Percentiles rank a stretch among this genome's conserved stretches.
Conservation (phyloP, 495 filamentous ascomycete genomes). For the Aspergillus sparsus region DNA sequence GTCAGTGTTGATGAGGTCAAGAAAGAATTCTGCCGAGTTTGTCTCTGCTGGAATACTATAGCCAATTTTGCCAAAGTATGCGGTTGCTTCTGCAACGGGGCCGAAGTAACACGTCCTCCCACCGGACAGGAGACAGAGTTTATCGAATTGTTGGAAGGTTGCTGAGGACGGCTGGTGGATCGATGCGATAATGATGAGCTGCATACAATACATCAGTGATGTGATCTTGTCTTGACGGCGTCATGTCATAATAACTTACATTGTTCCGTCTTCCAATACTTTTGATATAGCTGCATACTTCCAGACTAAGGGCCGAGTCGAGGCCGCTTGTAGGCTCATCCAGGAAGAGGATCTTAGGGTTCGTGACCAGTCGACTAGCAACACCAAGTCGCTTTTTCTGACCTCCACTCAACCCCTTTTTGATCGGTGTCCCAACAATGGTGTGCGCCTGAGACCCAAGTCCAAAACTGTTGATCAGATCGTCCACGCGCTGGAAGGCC, state of each 20-base stretch:
- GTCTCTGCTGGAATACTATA: conserved; percentile 62
- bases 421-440: conserved; percentile 74
- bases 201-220: conserved; percentile 3
- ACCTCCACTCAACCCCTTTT: conserved; percentile 77
- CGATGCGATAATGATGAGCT: conserved; percentile 71
- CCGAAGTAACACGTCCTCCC: conserved; percentile 73
- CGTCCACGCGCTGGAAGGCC: background rate
- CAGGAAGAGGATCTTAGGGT: conserved; percentile 74
- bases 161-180: conserved; percentile 81
- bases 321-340: conserved; percentile 83
- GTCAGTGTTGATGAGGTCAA: conserved; percentile 75
- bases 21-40: conserved; percentile 77
- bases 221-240: background rate
- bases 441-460: conserved; percentile 63
- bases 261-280: conserved; percentile 65
- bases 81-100: conserved; percentile 46
- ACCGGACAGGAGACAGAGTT: conserved; percentile 68
- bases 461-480: conserved; percentile 60
- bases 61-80: conserved; percentile 61
- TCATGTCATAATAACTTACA: conserved; percentile 35
- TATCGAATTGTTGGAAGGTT: conserved; percentile 78
- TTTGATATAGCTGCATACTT: conserved; percentile 67
- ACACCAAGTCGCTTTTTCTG: conserved; percentile 79
- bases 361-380: conserved; percentile 75
- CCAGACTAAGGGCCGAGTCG: conserved; percentile 67